Base-by-base conservation (phyloP, 768 basidiomycete genomes). In the Russula compacta region DNA sequence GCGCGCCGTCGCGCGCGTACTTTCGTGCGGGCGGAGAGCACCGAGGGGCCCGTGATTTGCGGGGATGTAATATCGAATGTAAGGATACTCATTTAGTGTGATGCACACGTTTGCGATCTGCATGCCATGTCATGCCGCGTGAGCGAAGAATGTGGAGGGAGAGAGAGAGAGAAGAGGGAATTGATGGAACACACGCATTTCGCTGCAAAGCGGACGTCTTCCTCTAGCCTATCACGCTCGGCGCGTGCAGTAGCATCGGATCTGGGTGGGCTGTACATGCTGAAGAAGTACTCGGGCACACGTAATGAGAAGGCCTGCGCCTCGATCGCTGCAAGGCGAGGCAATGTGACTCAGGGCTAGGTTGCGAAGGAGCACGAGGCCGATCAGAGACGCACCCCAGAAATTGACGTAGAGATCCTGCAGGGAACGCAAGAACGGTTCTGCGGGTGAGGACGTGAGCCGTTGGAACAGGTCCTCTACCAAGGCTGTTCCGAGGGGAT, bases 321-420 rank as follows among this genome's bases (percentile, higher is more conserved):
- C 73, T 99, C 95, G 55, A 85, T 77, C 14, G 89, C 95, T 98
- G 56, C 15, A 21, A 21, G 17, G 21, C 3, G 24, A 29, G n/a
- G 48, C 11, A n/a, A 33, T 21, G 39, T 36, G 6, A 35, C 32
- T 50, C 29, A 42, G 53, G 12, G n/a, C 43, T 32, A 56, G 14
- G 43, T 24, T 33, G 29, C 29, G 3, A 43, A 3, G 47, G 38
- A 19, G 32, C 15, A 49, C 15, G 15, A 15, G 29, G 42, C 17
- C 42, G 53, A 29, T 50, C 39, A 10, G 33, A 29, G 24, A 73
- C 91, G 58, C 64, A 95, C 95, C 85, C 85, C 91, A 89, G 73
- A 95, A 91, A 72, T 98, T 95, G 66, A 97, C 72, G 73, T 87
- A 98, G 39, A 98, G 78, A 69, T 99, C 97, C 66, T 86, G 86